Conservation (phyloP, 305 asterid species). For the Andrographis paniculata region DNA sequence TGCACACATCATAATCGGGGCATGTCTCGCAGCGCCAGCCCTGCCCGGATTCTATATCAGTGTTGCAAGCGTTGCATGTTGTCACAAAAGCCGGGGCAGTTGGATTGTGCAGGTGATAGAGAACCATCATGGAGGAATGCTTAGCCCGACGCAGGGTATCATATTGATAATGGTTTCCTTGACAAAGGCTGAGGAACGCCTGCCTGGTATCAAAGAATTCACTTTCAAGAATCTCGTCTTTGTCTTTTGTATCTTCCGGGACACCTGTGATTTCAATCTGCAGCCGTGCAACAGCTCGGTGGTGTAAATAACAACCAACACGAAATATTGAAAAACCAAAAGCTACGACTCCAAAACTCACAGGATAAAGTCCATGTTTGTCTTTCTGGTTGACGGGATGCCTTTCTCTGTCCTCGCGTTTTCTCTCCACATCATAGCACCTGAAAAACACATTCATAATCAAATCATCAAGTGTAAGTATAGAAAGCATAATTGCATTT, state of each 20-base stretch:
- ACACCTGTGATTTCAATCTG: constrained; percentile 70
- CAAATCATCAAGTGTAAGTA: constrained; percentile 1
- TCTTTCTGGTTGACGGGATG: constrained; percentile 82
- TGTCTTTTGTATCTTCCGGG: constrained; percentile 75
- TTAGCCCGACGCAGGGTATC: constrained; percentile 98
- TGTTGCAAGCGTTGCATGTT: constrained; percentile 68
- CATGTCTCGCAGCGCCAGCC: constrained; percentile 99
- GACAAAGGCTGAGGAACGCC: constrained; percentile 93
- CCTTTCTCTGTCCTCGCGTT: constrained; percentile 76
- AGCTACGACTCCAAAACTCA: constrained; percentile 36
- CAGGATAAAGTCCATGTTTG: constrained; percentile 67
- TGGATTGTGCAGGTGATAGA: constrained; percentile 98
- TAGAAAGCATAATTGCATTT: too few relatives aligned
- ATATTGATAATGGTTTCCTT: constrained; percentile 97
- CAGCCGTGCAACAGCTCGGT: constrained; percentile 22
- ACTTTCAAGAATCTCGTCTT: constrained; percentile 92
- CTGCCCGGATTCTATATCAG: constrained; percentile 93
- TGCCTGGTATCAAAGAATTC: constrained; percentile 98
- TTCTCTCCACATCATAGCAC: constrained; percentile 81
- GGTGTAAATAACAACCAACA: too few relatives aligned
- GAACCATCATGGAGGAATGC: constrained; percentile 99
- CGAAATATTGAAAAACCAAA: too few relatives aligned
- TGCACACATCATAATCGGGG: constrained; percentile 94
- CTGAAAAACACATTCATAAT: constrained; percentile 31
- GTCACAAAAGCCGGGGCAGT: constrained; percentile 95